Base-by-base conservation (phyloP, 2,329 filamentous ascomycete species). In the Byssothecium circinans region DNA sequence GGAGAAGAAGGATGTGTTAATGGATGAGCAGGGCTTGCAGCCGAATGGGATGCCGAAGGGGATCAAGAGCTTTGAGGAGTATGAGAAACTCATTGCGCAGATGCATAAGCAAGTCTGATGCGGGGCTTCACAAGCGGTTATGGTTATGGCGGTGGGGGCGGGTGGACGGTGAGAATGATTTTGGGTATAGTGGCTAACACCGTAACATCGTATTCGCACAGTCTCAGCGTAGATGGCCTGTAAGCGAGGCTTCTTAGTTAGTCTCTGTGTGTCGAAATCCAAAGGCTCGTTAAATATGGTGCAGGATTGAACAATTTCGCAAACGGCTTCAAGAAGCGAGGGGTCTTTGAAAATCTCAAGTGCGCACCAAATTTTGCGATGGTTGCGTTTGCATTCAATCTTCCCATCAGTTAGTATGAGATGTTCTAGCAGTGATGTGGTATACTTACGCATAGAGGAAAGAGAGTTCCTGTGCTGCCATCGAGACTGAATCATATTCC, bases 1-100 rank as follows among this genome's bases (percentile, higher is more conserved):
- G 65, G 60, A 70, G 35, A 50, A 39, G 10, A 59, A 67, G 1
- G 66, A 52, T 4, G 43, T 51, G 7, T 49, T 72, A 7, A 71
- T 73, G 68, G 68, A 72, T 10, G 68, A 71, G 43, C 68, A 73
- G 43, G 67, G 66, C 1, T 41, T 74, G 37, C 22, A 40, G 22
- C n/a, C n/a, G n/a, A n/a, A n/a, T n/a, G n/a, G n/a, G n/a, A n/a
- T n/a, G n/a, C n/a, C n/a, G n/a, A n/a, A n/a, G n/a, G n/a, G n/a
- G n/a, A n/a, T n/a, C n/a, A n/a, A n/a, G n/a, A n/a, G n/a, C n/a
- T n/a, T n/a, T n/a, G n/a, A n/a, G n/a, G n/a, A n/a, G n/a, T n/a
- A n/a, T n/a, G n/a, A n/a, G n/a, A n/a, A n/a, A n/a, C n/a, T n/a
- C n/a, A n/a, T n/a, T n/a, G n/a, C n/a, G n/a, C n/a, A n/a, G n/a